Evolutionary conservation across 331 rosid genomes (phyloP), one percentile per base, ranked within the genome.

Genomic region (Dryas integrifolia): DNA sequence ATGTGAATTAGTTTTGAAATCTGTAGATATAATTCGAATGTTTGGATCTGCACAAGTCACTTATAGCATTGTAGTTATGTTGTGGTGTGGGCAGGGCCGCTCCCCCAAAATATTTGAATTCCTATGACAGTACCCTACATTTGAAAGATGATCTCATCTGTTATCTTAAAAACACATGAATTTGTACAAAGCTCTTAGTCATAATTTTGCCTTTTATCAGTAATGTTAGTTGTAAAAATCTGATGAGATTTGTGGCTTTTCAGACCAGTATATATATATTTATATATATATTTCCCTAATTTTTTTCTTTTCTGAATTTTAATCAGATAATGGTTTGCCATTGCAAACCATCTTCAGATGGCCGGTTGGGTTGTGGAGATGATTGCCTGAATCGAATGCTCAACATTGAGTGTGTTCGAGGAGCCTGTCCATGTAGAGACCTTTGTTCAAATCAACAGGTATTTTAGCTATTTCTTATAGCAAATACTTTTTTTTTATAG

Each of bases 371-470:
- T 46, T 95, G 99, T 73, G 90, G 97, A 76, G 99, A 95, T 74
- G 94, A 92, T 77, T 95, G 99, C 82, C 83, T 95, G 81, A 95
- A 95, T 76, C 89, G 98, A 64, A 83, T 95, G 77, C 99, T 95
- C 47, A 95, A 85, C 75, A 95, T 95, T 40, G 99, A 95, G 80
- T 95, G 99, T 60, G 88, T 83, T 40, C 88, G 85, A 79, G 96
- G 97, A 69, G 85, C 98, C 38, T 95, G 99, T 81, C 99, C 99
- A 9, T 95, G 99, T 69, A 87, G 94, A 69, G 98, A 88, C 53
- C 69, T 26, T 43, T 95, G 99, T 78, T 90, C 99, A 71, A 95
- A 95, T 84, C 99, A 90, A 72, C 99, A 95, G 98, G 99, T 90
- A 79, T 77, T 14, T 55, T 30, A 73, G 39, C 74, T 68, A 64